These are phyloP conservation scores for Panus rudis DNA, from an alignment of 768 basidiomycete genomes.

Conservation along the genomic window DNA sequence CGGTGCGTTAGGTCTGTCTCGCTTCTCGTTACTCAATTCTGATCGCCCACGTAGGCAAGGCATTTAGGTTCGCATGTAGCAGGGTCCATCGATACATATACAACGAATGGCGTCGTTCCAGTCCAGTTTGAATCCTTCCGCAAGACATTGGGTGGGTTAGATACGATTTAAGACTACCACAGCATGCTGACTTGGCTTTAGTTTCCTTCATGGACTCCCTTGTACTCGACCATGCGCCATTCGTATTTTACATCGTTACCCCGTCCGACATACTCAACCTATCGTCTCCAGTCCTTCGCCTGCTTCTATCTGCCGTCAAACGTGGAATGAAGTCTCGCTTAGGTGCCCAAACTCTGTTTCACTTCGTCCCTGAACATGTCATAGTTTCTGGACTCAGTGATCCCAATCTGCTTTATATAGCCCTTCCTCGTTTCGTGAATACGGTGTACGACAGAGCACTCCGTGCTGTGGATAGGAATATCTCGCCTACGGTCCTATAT, in stretches of 20 bases:
- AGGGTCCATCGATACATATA: slow-evolving; percentile 42
- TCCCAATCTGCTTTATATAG: slow-evolving; percentile 32
- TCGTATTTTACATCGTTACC: slow-evolving; percentile 65
- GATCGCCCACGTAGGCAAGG: slow-evolving; percentile 53
- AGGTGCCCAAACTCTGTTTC: slow-evolving; percentile 39
- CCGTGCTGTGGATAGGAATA: slow-evolving; percentile 50
- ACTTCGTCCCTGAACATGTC: slow-evolving; percentile 66
- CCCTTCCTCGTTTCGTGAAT: slow-evolving; percentile 45
- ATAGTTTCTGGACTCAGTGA: slow-evolving; percentile 39
- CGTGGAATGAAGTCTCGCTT: slow-evolving; percentile 43
- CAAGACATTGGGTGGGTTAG: slow-evolving; percentile 50
- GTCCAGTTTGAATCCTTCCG: slow-evolving; percentile 65
- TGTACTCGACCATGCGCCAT: slow-evolving; percentile 28
- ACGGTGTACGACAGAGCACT: slow-evolving; percentile 70
- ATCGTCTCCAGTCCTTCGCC: slow-evolving; percentile 60
- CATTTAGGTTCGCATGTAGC: slow-evolving; percentile 51
- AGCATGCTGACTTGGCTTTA: slow-evolving; percentile 17
- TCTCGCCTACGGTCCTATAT: slow-evolving; percentile 39
- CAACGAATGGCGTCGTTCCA: slow-evolving; percentile 52
- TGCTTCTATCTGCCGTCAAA: slow-evolving; percentile 57
- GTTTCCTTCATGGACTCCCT: slow-evolving; percentile 45
- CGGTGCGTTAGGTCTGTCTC: slow-evolving; percentile 35
- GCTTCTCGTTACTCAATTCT: slow-evolving; percentile 9
- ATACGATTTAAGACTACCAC: slow-evolving; percentile 2
- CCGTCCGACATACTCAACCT: slow-evolving; percentile 57